A percentile compares a stretch with the other conserved stretches of the same genome.
Evolutionary conservation across 2,329 filamentous ascomycete genomes (phyloP).

Genomic region (Apiospora kogelbergensis): DNA sequence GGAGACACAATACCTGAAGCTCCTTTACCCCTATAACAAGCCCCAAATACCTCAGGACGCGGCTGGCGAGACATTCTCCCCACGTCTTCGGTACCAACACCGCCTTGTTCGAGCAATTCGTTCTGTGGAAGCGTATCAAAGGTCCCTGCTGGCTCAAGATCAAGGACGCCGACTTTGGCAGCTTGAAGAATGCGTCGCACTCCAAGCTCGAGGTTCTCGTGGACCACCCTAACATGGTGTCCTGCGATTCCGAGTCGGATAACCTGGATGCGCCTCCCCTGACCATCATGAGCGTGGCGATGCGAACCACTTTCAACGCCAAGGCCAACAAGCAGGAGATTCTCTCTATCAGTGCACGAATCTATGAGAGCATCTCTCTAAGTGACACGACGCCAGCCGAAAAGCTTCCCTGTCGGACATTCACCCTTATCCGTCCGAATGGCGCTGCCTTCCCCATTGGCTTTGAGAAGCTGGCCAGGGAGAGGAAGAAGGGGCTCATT

Average conservation of each 20-base stretch:
- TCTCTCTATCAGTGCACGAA: conserved; percentile 82
- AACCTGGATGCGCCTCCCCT: conserved; percentile 81
- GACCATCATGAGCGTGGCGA: conserved; percentile 91
- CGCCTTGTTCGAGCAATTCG: conserved; percentile 94
- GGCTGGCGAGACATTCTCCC: conserved; percentile 87
- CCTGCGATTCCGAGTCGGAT: conserved; percentile 72
- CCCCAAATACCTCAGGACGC: conserved; percentile 68
- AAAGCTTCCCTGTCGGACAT: conserved; percentile 83
- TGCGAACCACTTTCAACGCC: conserved; percentile 84
- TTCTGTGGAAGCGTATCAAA: conserved; percentile 99
- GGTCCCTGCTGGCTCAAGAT: conserved; percentile 97
- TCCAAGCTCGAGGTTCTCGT: conserved; percentile 92
- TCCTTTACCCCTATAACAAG: conserved; percentile 94
- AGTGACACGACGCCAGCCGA: conserved; percentile 87
- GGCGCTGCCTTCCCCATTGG: conserved; percentile 77
- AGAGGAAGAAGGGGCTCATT: conserved; percentile 73
- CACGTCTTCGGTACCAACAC: conserved; percentile 94
- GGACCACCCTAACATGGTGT: conserved; percentile 74
- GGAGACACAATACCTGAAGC: conserved; percentile 88
- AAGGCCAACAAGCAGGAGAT: conserved; percentile 98
- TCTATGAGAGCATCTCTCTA: conserved; percentile 88
- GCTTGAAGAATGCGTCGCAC: conserved; percentile 90
- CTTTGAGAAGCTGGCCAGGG: conserved; percentile 74
- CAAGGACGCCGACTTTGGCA: conserved; percentile 76
- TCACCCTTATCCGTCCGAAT: conserved; percentile 85